A percentile compares a stretch with the other conserved stretches of the same genome.
phyloP scores from a whole-genome alignment of 192 early-diverging fungal species.

The Neocallimastix lanati region DNA sequence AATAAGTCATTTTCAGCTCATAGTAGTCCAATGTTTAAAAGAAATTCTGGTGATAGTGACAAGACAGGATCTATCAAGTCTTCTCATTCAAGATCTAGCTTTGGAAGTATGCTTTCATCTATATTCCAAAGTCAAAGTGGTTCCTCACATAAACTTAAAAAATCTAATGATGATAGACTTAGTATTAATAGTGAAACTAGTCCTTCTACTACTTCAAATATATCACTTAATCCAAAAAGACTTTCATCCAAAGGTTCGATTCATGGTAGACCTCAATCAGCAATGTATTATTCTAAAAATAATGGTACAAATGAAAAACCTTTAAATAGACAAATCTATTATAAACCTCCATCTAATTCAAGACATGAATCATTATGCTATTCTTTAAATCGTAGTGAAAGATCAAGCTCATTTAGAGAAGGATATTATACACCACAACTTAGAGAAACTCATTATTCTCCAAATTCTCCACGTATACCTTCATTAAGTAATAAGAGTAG shows the following conservation, averaged over 20 bases:
- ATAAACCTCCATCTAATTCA: not conserved
- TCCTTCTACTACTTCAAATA: not conserved
- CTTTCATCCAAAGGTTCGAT: not conserved
- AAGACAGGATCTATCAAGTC: not conserved
- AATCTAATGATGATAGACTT: not conserved
- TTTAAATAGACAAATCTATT: not conserved
- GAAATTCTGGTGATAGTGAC: not conserved
- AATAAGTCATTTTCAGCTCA: not conserved
- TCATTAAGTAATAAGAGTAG: not conserved
- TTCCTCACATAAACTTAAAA: not conserved
- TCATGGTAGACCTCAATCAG: not conserved
- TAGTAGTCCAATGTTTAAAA: not conserved
- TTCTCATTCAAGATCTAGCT: not conserved
- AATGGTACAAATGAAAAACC: not conserved
- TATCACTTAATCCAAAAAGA: not conserved
- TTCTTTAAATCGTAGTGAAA: not conserved
- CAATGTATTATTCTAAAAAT: not conserved
- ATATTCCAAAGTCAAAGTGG: not conserved
- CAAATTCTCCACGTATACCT: not conserved
- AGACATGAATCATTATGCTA: not conserved
- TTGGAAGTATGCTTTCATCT: not conserved
- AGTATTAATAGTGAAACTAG: not conserved
- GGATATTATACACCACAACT: not conserved
- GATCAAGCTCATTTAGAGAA: not conserved
- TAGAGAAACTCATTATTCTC: not conserved